Conservation (phyloP, 805 yeast genomes). For the Kodamaea kaohsiungensis region DNA sequence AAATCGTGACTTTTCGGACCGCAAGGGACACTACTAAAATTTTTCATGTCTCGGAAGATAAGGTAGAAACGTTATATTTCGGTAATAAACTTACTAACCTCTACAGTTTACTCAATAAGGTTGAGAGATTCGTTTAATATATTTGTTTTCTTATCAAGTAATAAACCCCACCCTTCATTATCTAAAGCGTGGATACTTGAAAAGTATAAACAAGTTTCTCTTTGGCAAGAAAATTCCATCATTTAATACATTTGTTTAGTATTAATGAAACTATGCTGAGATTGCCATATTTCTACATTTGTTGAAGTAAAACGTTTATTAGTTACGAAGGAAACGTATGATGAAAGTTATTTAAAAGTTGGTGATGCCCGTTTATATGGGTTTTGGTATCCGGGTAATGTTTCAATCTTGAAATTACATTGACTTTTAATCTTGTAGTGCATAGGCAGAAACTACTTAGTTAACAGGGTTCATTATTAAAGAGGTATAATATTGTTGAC, state of each 20-base stretch:
- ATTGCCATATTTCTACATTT: slow-evolving; percentile 29
- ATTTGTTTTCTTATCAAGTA: slow-evolving; percentile 22
- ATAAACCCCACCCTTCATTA: slow-evolving; percentile 13
- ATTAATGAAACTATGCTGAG: slow-evolving; percentile 49
- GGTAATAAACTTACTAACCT: background rate
- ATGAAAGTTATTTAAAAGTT: background rate
- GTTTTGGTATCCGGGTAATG: slow-evolving; percentile 11
- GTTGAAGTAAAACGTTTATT: background rate
- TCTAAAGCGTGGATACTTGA: slow-evolving; percentile 23
- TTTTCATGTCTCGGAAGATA: background rate
- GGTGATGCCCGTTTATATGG: background rate
- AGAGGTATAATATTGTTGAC: no score
- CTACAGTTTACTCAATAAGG: background rate
- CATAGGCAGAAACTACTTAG: no score
- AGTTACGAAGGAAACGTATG: background rate
- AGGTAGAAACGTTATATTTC: background rate
- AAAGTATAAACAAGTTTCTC: slow-evolving; percentile 25
- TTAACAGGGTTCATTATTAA: no score
- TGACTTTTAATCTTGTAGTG: no score
- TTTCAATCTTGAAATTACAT: no score
- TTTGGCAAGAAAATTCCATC: slow-evolving; percentile 49
- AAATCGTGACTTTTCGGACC: background rate
- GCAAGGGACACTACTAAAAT: background rate
- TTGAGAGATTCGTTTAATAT: slow-evolving; percentile 8
- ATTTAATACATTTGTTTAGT: slow-evolving; percentile 36